A percentile compares a stretch with the other conserved stretches of the same genome.
Evolutionary conservation across 495 filamentous ascomycete genomes (phyloP).

Genomic region (Niebla homalea): DNA sequence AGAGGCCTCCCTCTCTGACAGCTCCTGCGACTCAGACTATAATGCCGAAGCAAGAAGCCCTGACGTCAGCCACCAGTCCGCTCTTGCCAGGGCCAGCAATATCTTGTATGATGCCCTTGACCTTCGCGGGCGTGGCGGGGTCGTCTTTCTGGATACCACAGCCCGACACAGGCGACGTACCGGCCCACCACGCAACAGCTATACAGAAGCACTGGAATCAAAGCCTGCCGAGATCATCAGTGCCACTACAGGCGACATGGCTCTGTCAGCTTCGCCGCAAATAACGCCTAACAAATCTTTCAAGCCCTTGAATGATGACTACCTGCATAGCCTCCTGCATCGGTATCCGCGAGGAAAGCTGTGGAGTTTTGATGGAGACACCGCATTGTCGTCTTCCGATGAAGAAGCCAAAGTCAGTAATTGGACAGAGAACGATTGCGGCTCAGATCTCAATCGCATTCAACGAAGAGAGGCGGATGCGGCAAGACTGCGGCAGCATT

Average conservation of each 20-base stretch:
- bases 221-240: conserved; percentile 14
- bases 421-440: conserved; percentile 3
- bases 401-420: conserved; percentile 19
- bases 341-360: conserved; percentile 50
- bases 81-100: conserved; percentile 43
- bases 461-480: conserved; percentile 30
- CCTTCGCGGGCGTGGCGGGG: conserved; percentile 35
- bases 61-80: conserved; percentile 25
- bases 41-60: neutral
- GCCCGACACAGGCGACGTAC: conserved; percentile 2
- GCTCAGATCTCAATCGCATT: conserved; percentile 16
- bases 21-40: conserved; percentile 9
- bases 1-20: neutral
- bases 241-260: conserved; percentile 15
- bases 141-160: conserved; percentile 36
- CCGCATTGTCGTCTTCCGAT: conserved; percentile 17
- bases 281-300: conserved; percentile 9
- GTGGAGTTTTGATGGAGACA: conserved; percentile 40
- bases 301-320: conserved; percentile 23
- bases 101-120: conserved; percentile 44
- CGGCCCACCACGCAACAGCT: neutral
- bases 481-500: conserved; percentile 29
- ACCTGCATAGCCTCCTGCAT: conserved; percentile 39
- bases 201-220: conserved; percentile 1
- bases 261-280: conserved; percentile 8